Base-by-base conservation (phyloP, 106 monocot genomes). In the Platanthera guangdongensis region DNA sequence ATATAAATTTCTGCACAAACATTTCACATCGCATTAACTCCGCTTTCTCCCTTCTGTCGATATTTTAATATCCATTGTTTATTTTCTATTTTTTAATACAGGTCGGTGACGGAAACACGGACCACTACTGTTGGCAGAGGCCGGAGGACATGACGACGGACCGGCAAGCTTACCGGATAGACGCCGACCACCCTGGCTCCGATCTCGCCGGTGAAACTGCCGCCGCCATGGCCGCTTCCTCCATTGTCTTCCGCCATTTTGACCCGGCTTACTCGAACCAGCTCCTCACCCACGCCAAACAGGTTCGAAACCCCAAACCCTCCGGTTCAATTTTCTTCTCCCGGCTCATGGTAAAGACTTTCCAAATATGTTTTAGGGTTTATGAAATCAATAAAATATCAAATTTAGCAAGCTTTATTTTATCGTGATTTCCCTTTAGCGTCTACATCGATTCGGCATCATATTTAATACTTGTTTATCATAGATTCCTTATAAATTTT, bases 131-230 rank as follows among this genome's bases (percentile, higher is more conserved):
- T 76, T 97, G 97, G 97, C 94, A 94, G 73, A 64, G 97, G 78
- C 97, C 97, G 57, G 97, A 97, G 81, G 97, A 97, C 79, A 97
- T 97, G 97, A 97, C 94, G 7, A 97, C 97, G 2, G 84, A 74
- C 75, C 91, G 97, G 8, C 82, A 78, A 12, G 94, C 97, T 0
- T 97, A 97, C 69, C 86, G 88, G 47, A 84, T 97, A 52, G 97
- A 97, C 57, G 49, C 73, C 8, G 62, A 80, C 72, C 78, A 92
- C 52, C 97, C 97, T 0, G 97, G 97, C 0, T 97, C 97, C 4
- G 97, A 97, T 77, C 91, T 97, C 18, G 97, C 97, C 60, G 97
- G 89, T 39, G 97, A 97, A 77, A 89, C 94, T 0, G 91, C 94
- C 0, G 97, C 97, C 0, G 97, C 97, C 6, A 89, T 97, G 97